Percentiles rank a stretch among this genome's conserved stretches.
These are phyloP conservation scores for Eucalyptus erythrocorys DNA, from an alignment of 345 rosid species.

Conservation along the genomic window DNA sequence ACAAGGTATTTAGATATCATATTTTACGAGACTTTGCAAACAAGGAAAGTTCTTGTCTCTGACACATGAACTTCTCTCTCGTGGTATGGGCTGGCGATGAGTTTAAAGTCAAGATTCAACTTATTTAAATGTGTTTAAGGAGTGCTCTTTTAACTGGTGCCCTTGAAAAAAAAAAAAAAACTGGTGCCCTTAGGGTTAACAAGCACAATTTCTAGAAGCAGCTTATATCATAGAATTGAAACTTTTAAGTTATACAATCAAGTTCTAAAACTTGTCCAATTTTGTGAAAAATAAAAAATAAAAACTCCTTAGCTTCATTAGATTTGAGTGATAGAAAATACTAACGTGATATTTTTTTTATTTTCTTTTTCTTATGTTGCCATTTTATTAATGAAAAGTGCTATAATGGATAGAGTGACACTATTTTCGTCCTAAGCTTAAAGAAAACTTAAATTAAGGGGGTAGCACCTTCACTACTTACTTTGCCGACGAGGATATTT, in stretches of 20 bases:
- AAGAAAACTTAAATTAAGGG: background rate
- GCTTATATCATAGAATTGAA: rapidly evolving
- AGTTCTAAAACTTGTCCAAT: background rate
- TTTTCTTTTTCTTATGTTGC: background rate
- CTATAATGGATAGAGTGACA: background rate
- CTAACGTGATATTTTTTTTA: rapidly evolving
- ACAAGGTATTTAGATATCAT: background rate
- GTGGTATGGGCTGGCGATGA: background rate
- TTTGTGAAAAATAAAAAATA: background rate
- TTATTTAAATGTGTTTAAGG: background rate
- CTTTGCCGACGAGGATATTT: background rate
- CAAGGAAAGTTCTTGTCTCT: background rate
- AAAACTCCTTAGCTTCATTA: background rate
- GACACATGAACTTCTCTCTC: background rate
- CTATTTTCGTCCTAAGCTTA: background rate
- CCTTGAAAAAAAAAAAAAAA: no score
- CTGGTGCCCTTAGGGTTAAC: background rate
- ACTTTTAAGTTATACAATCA: no score
- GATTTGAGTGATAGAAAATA: background rate
- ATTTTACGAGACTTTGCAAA: background rate
- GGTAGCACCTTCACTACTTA: background rate
- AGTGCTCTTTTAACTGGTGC: background rate
- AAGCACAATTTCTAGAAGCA: background rate
- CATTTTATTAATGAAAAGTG: background rate
- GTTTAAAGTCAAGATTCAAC: background rate